Evolutionary conservation across 164 flowering plant species (phyloP), one percentile per base, ranked within the genome.

Genomic region (Warburgia ugandensis): DNA sequence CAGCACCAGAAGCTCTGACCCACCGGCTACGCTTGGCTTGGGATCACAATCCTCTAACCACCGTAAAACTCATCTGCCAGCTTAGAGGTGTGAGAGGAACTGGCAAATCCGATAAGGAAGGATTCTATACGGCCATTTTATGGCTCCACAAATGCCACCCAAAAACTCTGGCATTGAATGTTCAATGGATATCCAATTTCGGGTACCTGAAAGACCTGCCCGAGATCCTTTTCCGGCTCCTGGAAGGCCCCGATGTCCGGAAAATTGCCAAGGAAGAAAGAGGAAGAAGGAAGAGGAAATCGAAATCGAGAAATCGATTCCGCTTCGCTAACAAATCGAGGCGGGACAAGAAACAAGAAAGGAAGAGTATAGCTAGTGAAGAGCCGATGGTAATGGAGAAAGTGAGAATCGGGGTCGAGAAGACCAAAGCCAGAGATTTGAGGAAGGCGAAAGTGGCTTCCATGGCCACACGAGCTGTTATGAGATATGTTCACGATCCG

Each of bases 51-150:
- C 50, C 80, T 0, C n/a, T 67, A 20, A 67, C 74, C 8, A 48
- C 85, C 5, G 66, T 82, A 21, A 82, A 82, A 21, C 76, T 83
- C 40, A 48, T 77, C 39, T 72, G 74, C 54, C 71, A 83, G 38
- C 52, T 83, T 6, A 52, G 84, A 10, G 85, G 80, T 0, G 83
- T 79, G 4, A 50, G 84, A 12, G 83, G 84, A 29, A 75, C 78
- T 0, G 83, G 72, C 0, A 75, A 75, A 37, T 66, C 73, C 0
- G 77, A 70, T 50, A 70, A 62, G 28, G 73, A 71, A 22, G 65
- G 68, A 0, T 72, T 70, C 61, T 68, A 75, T 45, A 50, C 68
- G 13, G 69, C 70, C 6, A 70, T 68, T 3, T 32, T 72, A 1
- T 75, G 79, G 79, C 67, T 72, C 21, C 68, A 67, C 55, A n/a